Base-by-base conservation (phyloP, 2,329 filamentous ascomycete species). In the Aspergillus phoenicis region DNA sequence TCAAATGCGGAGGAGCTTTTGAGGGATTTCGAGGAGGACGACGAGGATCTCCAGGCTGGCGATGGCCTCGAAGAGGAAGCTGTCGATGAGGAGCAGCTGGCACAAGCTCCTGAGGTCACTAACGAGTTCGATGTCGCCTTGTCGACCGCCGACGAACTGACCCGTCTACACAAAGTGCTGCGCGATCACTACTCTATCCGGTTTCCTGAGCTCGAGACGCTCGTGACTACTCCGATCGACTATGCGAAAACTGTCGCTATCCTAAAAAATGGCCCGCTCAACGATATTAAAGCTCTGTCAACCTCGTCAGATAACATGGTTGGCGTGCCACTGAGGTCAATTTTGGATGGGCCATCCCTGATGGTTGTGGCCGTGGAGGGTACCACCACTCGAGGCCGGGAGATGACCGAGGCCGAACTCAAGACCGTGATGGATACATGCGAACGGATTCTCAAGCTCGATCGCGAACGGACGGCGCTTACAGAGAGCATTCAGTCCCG, bases 331-430 rank as follows among this genome's bases (percentile, higher is more conserved):
- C 84, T 99, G 41, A 90, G 89, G 71, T 87, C 88, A 1, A 89
- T 98, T 1, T 82, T 99, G 13, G 92, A 97, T 73, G 91, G 92
- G 0, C 92, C 95, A 1, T 91, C 91, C 0, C 81, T 98, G 70
- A 97, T 99, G 93, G 91, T 96, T 63, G 93, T 99, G 55, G 94
- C 92, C 0, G 90, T 98, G 10, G 95, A 98, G 79, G 94, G 93
- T 30, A 96, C 93, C 5, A 95, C 91, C 2, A 95, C 93, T 11
- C 89, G 91, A 68, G 94, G 94, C 4, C 87, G 87, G 33, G 86
- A 91, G 52, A 87, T 99, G 77, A 85, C 85, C 3, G 82, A 87
- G n/a, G 81, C 86, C 5, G 92, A 97, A 75, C 83, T 98, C 5
- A 83, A 88, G 53, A 84, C 86, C 26, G 89, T 97, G 20, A 80